These are phyloP conservation scores for Leersia perrieri DNA, from an alignment of 176 grass and related monocot genomes.

Conservation along the genomic window DNA sequence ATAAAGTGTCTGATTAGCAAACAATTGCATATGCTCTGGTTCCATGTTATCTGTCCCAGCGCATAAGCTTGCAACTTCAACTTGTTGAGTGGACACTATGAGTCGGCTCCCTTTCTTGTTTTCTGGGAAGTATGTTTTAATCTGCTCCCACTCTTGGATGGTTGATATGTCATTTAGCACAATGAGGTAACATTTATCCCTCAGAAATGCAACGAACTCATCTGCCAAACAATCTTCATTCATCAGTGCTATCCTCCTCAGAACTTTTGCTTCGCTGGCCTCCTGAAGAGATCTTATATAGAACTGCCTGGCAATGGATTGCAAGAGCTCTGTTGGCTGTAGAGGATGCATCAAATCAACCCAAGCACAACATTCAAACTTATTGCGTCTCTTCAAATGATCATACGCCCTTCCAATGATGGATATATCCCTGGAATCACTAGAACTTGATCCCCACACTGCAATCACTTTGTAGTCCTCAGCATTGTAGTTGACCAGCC, in stretches of 20 bases:
- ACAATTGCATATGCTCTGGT: neutral
- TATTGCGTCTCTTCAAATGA: too few species aligned
- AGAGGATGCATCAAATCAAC: neutral
- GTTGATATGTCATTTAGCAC: neutral
- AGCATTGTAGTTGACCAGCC: neutral
- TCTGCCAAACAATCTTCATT: too few species aligned
- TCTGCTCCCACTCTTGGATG: neutral
- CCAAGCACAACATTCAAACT: constrained; percentile 9
- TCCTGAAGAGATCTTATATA: neutral
- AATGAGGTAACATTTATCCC: neutral
- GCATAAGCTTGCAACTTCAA: neutral
- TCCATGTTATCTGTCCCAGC: too few species aligned
- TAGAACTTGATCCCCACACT: neutral
- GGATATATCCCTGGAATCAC: too few species aligned
- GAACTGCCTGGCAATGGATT: neutral
- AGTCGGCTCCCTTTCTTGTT: too few species aligned
- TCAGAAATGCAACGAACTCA: neutral
- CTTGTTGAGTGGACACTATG: neutral
- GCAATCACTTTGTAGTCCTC: neutral
- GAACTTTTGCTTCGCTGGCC: neutral
- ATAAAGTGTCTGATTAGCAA: neutral
- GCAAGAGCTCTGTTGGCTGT: neutral
- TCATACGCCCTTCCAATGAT: neutral
- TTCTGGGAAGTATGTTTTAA: neutral
- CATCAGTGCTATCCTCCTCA: neutral